Conservation (phyloP, 805 yeast species). For the Metschnikowia santaceciliae region DNA sequence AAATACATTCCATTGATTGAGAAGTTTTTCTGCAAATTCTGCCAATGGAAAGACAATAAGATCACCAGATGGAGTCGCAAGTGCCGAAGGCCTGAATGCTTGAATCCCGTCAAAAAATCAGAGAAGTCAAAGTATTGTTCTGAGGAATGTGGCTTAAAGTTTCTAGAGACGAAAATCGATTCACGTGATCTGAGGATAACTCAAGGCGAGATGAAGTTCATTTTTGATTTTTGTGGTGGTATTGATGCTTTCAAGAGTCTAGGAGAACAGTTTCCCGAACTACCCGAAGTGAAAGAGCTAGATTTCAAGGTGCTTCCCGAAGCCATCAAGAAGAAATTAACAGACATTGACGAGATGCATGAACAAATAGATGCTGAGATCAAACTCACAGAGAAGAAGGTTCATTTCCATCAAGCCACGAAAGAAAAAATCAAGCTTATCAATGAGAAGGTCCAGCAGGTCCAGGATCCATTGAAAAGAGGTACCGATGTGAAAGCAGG, state of each 20-base stretch:
- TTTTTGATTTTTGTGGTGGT: conserved; percentile 21
- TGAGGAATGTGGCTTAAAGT: conserved; percentile 61
- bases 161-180: conserved; percentile 29
- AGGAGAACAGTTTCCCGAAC: conserved; percentile 42
- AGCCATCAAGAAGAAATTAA: conserved; percentile 17
- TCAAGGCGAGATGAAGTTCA: conserved; percentile 21
- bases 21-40: conserved; percentile 69
- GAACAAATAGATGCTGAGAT: conserved; percentile 17
- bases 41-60: conserved; percentile 53
- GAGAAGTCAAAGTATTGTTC: conserved; percentile 67
- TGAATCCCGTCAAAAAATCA: conserved; percentile 44
- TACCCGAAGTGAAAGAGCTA: conserved; percentile 29
- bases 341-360: conserved; percentile 7
- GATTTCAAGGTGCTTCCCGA: conserved; percentile 17
- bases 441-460: conserved; percentile 29
- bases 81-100: conserved; percentile 62
- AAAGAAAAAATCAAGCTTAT: conserved; percentile 35
- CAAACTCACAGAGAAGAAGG: conserved; percentile 14
- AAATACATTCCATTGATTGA: conserved; percentile 53
- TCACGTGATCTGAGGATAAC: conserved; percentile 15
- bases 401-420: conserved; percentile 23
- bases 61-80: conserved; percentile 68
- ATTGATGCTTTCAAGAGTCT: conserved; percentile 22
- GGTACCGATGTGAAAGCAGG: conserved; percentile 15
- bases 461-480: conserved; percentile 15